Conservation (phyloP, 2,329 filamentous ascomycete species). For the Akanthomyces uredinophilus region DNA sequence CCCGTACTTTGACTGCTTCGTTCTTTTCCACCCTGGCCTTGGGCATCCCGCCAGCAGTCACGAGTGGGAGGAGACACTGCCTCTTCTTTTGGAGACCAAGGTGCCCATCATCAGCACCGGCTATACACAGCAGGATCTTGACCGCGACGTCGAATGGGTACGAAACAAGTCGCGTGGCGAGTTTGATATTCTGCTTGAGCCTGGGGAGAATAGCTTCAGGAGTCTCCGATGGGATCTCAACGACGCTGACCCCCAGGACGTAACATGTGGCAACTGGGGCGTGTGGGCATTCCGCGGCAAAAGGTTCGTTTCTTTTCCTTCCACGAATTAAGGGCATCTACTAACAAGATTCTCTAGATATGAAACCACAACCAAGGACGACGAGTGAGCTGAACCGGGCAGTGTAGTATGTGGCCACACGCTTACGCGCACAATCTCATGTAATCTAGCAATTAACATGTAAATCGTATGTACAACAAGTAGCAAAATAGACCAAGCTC, state of each 20-base stretch:
- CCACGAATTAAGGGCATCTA: neutral
- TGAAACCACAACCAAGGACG: conserved; percentile 55
- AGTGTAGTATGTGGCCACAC: neutral
- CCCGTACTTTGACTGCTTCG: conserved; percentile 96
- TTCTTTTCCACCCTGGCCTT: conserved; percentile 93
- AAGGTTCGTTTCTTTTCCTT: conserved; percentile 54
- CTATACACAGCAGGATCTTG: conserved; percentile 93
- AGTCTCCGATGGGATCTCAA: conserved; percentile 97
- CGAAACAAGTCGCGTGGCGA: conserved; percentile 79
- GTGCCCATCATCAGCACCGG: conserved; percentile 91
- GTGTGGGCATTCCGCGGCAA: conserved; percentile 97
- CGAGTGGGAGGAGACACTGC: conserved; percentile 90
- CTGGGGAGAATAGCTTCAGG: conserved; percentile 89
- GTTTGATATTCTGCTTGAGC: conserved; percentile 86
- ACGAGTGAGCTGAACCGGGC: conserved; percentile 15
- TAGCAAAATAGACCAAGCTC: conserved; percentile 13
- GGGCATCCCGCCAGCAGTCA: conserved; percentile 90
- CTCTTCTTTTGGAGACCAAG: conserved; percentile 89
- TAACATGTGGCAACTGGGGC: conserved; percentile 95
- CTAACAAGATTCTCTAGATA: conserved; percentile 44
- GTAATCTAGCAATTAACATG: conserved; percentile 12
- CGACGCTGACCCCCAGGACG: conserved; percentile 87
- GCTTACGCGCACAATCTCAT: neutral
- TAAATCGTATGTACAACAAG: conserved; percentile 14
- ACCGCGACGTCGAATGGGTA: conserved; percentile 87